Percentiles rank a stretch among this genome's conserved stretches.
phyloP scores from a whole-genome alignment of 805 yeast genomes.

The Kodamaea hsintzibuensis region DNA sequence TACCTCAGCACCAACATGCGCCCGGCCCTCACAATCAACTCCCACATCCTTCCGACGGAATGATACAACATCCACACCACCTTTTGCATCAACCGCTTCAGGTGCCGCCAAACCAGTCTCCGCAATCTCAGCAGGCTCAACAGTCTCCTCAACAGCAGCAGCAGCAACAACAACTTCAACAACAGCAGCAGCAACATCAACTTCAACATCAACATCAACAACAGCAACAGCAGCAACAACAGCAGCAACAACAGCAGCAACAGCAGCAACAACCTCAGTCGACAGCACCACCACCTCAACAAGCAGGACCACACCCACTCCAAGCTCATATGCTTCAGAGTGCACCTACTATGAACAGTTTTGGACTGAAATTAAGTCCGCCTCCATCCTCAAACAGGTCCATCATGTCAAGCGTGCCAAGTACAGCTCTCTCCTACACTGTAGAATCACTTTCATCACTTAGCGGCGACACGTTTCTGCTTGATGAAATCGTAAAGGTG shows the following conservation, averaged over 20 bases:
- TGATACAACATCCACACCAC: background rate
- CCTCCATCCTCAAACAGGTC: background rate
- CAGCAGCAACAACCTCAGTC: background rate
- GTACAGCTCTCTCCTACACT: background rate
- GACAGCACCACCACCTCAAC: background rate
- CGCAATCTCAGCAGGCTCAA: background rate
- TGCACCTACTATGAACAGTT: background rate
- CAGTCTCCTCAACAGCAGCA: background rate
- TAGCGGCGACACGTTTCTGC: conserved; percentile 7
- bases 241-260: background rate
- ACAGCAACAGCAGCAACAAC: background rate
- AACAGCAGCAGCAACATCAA: background rate
- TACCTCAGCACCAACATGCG: background rate
- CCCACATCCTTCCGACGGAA: background rate
- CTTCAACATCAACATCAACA: background rate
- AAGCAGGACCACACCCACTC: background rate
- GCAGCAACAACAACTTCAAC: background rate
- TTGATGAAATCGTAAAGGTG: conserved; percentile 28
- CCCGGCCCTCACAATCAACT: background rate
- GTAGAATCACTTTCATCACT: background rate
- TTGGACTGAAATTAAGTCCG: background rate
- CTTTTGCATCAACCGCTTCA: background rate
- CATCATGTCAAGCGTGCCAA: background rate
- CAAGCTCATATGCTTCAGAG: background rate
- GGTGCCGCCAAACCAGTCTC: background rate